These are phyloP conservation scores for Neofusicoccum parvum DNA, from an alignment of 2,329 filamentous ascomycete genomes.

Conservation along the genomic window DNA sequence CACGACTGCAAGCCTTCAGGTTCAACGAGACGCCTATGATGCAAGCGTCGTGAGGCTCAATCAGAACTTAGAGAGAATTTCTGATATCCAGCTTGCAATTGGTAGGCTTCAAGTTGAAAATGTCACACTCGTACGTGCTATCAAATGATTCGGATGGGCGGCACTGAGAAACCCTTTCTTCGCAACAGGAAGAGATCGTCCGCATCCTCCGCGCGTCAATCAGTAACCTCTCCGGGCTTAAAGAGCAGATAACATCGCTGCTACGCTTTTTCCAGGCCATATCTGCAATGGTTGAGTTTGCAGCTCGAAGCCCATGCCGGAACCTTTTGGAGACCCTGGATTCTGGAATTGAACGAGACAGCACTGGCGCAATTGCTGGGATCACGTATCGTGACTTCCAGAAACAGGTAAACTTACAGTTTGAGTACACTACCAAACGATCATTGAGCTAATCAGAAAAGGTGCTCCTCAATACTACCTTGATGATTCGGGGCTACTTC, in stretches of 20 bases:
- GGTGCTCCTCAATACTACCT: conserved; percentile 11
- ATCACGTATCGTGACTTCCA: conserved; percentile 9
- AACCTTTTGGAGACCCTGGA: neutral
- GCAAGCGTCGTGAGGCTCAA: neutral
- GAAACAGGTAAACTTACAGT: neutral
- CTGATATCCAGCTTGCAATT: conserved; percentile 6
- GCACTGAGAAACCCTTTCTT: neutral
- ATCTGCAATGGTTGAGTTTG: conserved; percentile 18
- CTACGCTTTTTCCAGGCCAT: conserved; percentile 18
- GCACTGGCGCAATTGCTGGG: neutral
- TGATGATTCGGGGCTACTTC: conserved; percentile 17
- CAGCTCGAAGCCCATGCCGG: neutral
- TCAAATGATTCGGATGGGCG: no score
- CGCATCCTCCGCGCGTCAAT: conserved; percentile 12
- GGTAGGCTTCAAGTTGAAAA: neutral
- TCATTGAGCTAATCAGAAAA: neutral
- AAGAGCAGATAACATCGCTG: conserved; percentile 12
- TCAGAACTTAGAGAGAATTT: neutral
- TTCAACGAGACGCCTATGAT: neutral
- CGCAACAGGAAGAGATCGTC: neutral
- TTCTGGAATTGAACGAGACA: neutral
- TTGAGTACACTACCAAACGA: no score
- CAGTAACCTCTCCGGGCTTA: neutral
- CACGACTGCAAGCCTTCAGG: neutral
- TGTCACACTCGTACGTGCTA: conserved; percentile 1